Evolutionary conservation across 305 asterid genomes (phyloP).

Genomic region (Fraxinus albicans): DNA sequence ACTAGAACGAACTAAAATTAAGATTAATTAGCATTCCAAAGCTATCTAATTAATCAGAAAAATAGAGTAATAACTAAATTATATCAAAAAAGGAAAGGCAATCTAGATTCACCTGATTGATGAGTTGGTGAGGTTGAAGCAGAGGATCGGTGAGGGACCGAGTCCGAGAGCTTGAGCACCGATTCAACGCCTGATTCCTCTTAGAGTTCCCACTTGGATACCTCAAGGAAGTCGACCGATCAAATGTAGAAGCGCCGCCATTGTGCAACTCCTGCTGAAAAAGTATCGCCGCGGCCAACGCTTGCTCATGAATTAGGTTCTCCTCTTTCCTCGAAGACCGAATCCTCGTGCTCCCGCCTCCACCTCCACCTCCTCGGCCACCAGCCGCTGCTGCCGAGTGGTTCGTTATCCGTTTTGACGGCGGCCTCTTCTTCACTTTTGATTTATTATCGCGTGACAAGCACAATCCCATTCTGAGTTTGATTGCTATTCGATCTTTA

Average conservation of each 20-base stretch:
- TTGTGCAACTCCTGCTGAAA: constrained; percentile 81
- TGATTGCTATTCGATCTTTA: constrained; percentile 21
- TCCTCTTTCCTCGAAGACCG: constrained; percentile 77
- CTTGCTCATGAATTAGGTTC: constrained; percentile 64
- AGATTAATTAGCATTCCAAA: neutral
- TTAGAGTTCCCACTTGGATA: constrained; percentile 54
- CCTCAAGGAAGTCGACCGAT: constrained; percentile 85
- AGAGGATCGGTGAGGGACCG: constrained; percentile 90
- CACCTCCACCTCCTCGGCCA: constrained; percentile 37
- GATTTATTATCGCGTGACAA: constrained; percentile 62
- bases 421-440: constrained; percentile 42
- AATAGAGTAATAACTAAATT: neutral
- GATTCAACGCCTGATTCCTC: constrained; percentile 60
- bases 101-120: constrained; percentile 57
- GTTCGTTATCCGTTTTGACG: constrained; percentile 46
- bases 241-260: constrained; percentile 61
- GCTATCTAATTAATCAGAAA: constrained; percentile 7
- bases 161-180: constrained; percentile 85
- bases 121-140: constrained; percentile 92
- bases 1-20: neutral
- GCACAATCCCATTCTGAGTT: constrained; percentile 63
- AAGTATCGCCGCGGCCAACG: constrained; percentile 85
- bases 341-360: constrained; percentile 63
- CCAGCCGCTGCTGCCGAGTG: constrained; percentile 26
- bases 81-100: neutral